Evolutionary conservation across 2,329 filamentous ascomycete genomes (phyloP).

Genomic region (Colletotrichum sp.): DNA sequence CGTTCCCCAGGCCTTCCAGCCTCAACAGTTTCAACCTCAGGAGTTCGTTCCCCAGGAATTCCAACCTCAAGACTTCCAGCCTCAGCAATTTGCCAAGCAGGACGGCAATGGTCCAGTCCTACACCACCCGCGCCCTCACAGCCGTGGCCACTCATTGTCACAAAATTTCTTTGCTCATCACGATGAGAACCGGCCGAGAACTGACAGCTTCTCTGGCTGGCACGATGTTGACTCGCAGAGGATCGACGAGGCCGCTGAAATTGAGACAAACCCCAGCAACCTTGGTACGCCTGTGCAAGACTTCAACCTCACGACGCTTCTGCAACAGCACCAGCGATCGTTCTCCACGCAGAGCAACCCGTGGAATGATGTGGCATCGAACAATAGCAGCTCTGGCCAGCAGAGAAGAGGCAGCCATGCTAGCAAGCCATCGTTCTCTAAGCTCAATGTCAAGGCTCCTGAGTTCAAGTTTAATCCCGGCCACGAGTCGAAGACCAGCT

Average conservation of each 20-base stretch:
- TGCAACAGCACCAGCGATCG: slow-evolving; percentile 55
- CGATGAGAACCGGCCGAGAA: slow-evolving; percentile 43
- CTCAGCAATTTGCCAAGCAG: slow-evolving; percentile 58
- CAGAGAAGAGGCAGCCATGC: slow-evolving; percentile 60
- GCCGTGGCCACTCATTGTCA: slow-evolving; percentile 73
- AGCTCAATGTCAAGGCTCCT: slow-evolving; percentile 86
- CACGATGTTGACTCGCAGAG: slow-evolving; percentile 45
- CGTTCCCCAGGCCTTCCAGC: slow-evolving; percentile 24
- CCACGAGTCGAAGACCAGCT: slow-evolving; percentile 55
- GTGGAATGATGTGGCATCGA: slow-evolving; percentile 60
- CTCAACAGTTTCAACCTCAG: not conserved
- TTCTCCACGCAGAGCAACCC: slow-evolving; percentile 66
- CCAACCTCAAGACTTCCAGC: slow-evolving; percentile 23
- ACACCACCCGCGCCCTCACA: slow-evolving; percentile 78
- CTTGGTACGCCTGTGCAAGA: slow-evolving; percentile 66
- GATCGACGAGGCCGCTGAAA: slow-evolving; percentile 65
- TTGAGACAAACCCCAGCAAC: slow-evolving; percentile 77
- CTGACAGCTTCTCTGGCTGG: slow-evolving; percentile 41
- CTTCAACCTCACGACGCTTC: slow-evolving; percentile 49
- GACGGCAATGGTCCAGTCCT: slow-evolving; percentile 61
- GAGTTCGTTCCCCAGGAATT: slow-evolving; percentile 36
- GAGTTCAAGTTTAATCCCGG: slow-evolving; percentile 81
- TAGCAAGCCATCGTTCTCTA: slow-evolving; percentile 75
- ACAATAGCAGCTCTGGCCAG: slow-evolving; percentile 35
- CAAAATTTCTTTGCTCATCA: slow-evolving; percentile 68